phyloP scores from a whole-genome alignment of 1,139 yeast species.

The Lodderomyces metapsilosis region DNA sequence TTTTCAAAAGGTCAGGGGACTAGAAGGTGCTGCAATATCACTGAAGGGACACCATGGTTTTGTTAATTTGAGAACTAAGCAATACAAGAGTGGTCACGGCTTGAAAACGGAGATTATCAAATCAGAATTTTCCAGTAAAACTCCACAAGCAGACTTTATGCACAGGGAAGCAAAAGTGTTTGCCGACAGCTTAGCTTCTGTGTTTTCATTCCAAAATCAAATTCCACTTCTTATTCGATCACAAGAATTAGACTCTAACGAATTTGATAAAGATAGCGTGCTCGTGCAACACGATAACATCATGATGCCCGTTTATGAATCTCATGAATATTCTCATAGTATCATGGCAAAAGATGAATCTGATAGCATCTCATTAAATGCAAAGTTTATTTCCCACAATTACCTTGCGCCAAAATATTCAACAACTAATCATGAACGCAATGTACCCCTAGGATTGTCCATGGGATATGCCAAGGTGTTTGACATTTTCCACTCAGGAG shows the following conservation, averaged over 20 bases:
- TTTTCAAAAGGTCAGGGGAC: constrained; percentile 32
- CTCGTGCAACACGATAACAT: constrained; percentile 37
- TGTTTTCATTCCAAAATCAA: constrained; percentile 21
- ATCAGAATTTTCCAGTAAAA: background rate
- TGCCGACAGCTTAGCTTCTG: constrained; percentile 24
- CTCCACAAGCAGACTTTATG: constrained; percentile 22
- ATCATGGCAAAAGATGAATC: constrained; percentile 33
- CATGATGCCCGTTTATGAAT: constrained; percentile 36
- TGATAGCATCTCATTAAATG: constrained; percentile 37
- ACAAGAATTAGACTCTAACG: constrained; percentile 18
- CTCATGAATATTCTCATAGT: constrained; percentile 35
- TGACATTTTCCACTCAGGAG: constrained; percentile 23
- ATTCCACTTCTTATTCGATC: constrained; percentile 29
- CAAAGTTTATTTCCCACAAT: constrained; percentile 32
- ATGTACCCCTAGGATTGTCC: constrained; percentile 27
- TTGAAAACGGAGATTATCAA: background rate
- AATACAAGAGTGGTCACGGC: background rate
- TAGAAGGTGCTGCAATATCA: constrained; percentile 25
- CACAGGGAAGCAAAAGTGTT: constrained; percentile 27
- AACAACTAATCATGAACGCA: constrained; percentile 2
- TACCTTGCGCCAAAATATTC: constrained; percentile 21
- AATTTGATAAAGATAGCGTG: constrained; percentile 19
- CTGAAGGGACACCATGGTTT: background rate
- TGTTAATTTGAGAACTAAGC: background rate
- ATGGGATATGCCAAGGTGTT: constrained; percentile 29